Conservation (phyloP, 2,329 filamentous ascomycete genomes). For the Hymenoscyphus infarciens region DNA sequence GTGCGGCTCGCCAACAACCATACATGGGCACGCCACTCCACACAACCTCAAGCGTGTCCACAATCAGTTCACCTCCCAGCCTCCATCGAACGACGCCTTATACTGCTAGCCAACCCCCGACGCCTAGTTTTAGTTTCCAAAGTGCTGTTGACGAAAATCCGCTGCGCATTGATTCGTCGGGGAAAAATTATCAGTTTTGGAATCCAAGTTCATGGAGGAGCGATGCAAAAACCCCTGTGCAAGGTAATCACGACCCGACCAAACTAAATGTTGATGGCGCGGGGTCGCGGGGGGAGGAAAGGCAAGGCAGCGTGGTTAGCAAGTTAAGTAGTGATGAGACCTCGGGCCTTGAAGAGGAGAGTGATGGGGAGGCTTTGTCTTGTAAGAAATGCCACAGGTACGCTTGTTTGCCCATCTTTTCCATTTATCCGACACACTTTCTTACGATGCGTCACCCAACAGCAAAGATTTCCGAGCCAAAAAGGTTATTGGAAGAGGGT, state of each 20-base stretch:
- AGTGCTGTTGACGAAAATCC: conserved; percentile 42
- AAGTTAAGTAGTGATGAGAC: conserved; percentile 52
- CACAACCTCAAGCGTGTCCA: conserved; percentile 27
- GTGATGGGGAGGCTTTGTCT: conserved; percentile 46
- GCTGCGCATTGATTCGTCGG: conserved; percentile 39
- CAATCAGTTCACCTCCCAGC: conserved; percentile 30
- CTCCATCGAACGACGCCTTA: conserved; percentile 21
- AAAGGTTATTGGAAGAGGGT: conserved; percentile 48
- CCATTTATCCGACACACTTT: neutral
- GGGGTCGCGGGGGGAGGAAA: conserved; percentile 21
- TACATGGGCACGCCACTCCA: conserved; percentile 24
- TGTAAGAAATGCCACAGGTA: conserved; percentile 53
- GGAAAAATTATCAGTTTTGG: conserved; percentile 52
- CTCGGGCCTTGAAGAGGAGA: conserved; percentile 40
- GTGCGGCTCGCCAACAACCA: conserved; percentile 30
- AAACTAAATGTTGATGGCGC: conserved; percentile 18
- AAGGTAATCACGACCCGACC: conserved; percentile 16
- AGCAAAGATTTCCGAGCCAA: conserved; percentile 60
- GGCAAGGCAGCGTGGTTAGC: conserved; percentile 40
- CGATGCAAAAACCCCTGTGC: conserved; percentile 2
- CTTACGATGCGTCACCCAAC: neutral
- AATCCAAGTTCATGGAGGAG: conserved; percentile 51
- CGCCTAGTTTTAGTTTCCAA: conserved; percentile 53
- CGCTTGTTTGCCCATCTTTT: neutral
- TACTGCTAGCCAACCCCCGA: conserved; percentile 42